Conservation (phyloP, 2,329 filamentous ascomycete species). For the Cordyceps fumosorosea region DNA sequence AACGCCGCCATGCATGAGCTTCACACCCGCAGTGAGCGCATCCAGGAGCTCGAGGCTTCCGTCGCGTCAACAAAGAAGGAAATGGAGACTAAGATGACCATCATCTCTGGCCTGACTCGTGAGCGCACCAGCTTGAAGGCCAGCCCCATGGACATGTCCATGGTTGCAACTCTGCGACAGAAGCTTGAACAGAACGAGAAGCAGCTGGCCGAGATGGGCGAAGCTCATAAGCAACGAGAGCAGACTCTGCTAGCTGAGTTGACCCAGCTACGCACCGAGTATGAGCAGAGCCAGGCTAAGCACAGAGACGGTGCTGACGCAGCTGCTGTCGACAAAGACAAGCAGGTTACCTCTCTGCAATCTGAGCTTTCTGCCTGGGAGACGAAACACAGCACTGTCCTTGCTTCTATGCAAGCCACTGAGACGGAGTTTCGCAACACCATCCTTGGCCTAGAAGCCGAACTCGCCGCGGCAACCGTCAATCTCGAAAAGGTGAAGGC, state of each 20-base stretch:
- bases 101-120: constrained; percentile 88
- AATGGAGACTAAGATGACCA: constrained; percentile 93
- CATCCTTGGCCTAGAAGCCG: constrained; percentile 64
- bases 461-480: constrained; percentile 48
- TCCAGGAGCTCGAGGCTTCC: constrained; percentile 83
- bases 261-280: constrained; percentile 54
- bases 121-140: constrained; percentile 84
- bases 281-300: constrained; percentile 30
- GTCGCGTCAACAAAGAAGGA: constrained; percentile 81
- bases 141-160: constrained; percentile 82
- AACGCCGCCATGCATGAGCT: constrained; percentile 91
- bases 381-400: constrained; percentile 62
- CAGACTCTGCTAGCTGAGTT: constrained; percentile 67
- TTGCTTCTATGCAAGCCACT: constrained; percentile 64
- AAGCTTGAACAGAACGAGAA: constrained; percentile 83
- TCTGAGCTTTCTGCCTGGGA: constrained; percentile 70
- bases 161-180: constrained; percentile 79
- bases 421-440: constrained; percentile 68
- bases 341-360: constrained; percentile 57
- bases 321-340: constrained; percentile 20
- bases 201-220: constrained; percentile 67
- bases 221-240: constrained; percentile 67
- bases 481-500: constrained; percentile 39
- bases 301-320: constrained; percentile 24
- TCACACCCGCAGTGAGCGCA: constrained; percentile 77